Conservation (phyloP, 345 rosid genomes). For the Physaria fendleri region DNA sequence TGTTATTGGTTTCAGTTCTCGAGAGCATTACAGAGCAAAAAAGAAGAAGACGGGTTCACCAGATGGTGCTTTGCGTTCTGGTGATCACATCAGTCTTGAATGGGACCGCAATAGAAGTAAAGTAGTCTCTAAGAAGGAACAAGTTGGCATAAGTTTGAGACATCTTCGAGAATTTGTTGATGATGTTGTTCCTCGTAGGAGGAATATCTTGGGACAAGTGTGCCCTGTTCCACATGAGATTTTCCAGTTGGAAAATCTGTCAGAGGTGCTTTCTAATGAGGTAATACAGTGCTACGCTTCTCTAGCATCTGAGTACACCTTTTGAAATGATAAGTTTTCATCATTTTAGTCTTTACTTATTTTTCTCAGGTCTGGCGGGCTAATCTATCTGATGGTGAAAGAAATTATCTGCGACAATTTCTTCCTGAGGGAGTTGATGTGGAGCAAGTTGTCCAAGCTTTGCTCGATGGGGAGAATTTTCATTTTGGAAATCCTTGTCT, state of each 20-base stretch:
- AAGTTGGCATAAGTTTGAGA: slow-evolving; percentile 64
- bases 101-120: slow-evolving; percentile 60
- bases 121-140: slow-evolving; percentile 83
- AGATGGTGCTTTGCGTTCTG: slow-evolving; percentile 40
- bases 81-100: slow-evolving; percentile 71
- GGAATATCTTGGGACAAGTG: slow-evolving; percentile 53
- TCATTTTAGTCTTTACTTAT: background rate
- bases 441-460: slow-evolving; percentile 49
- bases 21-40: slow-evolving; percentile 56
- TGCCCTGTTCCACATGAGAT: slow-evolving; percentile 54
- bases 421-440: slow-evolving; percentile 62
- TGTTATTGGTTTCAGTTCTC: slow-evolving; percentile 43
- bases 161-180: slow-evolving; percentile 55
- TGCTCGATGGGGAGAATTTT: slow-evolving; percentile 72
- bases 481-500: slow-evolving; percentile 77
- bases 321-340: background rate
- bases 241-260: slow-evolving; percentile 65
- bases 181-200: slow-evolving; percentile 35
- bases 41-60: slow-evolving; percentile 48
- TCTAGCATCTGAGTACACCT: slow-evolving; percentile 2
- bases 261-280: slow-evolving; percentile 68
- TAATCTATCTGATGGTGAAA: slow-evolving; percentile 63
- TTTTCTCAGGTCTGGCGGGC: slow-evolving; percentile 61
- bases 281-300: slow-evolving; percentile 31
- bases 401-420: slow-evolving; percentile 59